Conservation (phyloP, 2,329 filamentous ascomycete genomes). For the Calonectria pauciramosa region DNA sequence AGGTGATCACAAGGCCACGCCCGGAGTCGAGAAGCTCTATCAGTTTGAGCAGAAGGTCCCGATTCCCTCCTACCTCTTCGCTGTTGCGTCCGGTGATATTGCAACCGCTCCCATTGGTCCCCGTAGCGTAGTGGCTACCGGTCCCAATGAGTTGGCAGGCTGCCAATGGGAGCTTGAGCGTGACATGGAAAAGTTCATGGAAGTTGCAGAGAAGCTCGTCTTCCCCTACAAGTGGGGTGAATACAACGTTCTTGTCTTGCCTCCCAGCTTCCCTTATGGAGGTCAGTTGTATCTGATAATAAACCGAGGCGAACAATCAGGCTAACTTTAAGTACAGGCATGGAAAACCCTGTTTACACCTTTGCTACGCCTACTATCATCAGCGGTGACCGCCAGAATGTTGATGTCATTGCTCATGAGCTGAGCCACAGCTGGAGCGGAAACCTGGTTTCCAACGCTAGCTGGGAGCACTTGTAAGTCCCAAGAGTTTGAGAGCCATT, state of each 20-base stretch:
- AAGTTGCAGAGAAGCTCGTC: slow-evolving; percentile 84
- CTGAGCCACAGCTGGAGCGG: slow-evolving; percentile 86
- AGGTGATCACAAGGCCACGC: slow-evolving; percentile 58
- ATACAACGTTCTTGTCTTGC: slow-evolving; percentile 93
- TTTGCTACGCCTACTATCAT: slow-evolving; percentile 97
- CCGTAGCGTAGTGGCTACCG: slow-evolving; percentile 86
- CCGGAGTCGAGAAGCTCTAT: slow-evolving; percentile 74
- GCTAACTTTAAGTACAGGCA: slow-evolving; percentile 61
- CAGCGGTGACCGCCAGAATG: slow-evolving; percentile 89
- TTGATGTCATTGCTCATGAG: slow-evolving; percentile 96
- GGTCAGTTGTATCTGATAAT: slow-evolving; percentile 60
- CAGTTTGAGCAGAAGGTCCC: slow-evolving; percentile 91
- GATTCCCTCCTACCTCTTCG: slow-evolving; percentile 95
- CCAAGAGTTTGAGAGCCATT: background rate
- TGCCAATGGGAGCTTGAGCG: slow-evolving; percentile 93
- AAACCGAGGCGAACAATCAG: background rate
- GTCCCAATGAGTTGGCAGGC: slow-evolving; percentile 85
- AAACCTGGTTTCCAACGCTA: slow-evolving; percentile 83
- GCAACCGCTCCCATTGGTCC: slow-evolving; percentile 88
- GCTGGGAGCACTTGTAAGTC: slow-evolving; percentile 83
- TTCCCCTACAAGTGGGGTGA: slow-evolving; percentile 95
- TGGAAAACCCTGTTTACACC: slow-evolving; percentile 95
- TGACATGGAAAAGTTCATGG: slow-evolving; percentile 93
- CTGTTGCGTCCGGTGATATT: slow-evolving; percentile 89
- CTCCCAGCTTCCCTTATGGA: slow-evolving; percentile 91